Percentiles rank a stretch among this genome's conserved stretches.
Conservation (phyloP, 1,284 basidiomycete species). For the Caloboletus firmus region DNA sequence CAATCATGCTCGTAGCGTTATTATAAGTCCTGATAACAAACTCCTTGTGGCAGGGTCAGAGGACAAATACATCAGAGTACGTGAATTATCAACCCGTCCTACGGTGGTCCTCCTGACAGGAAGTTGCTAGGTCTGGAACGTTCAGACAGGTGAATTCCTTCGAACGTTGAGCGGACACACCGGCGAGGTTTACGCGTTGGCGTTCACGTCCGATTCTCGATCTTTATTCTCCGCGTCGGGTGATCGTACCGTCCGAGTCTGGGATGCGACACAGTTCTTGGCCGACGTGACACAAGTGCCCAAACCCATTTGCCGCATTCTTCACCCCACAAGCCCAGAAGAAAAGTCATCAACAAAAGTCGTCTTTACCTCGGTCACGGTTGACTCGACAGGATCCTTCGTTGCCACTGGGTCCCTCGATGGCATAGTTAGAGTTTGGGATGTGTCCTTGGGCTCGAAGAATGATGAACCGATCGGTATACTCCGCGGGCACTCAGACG, state of each 20-base stretch:
- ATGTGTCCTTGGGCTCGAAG: constrained; percentile 20
- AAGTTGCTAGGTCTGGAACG: constrained; percentile 26
- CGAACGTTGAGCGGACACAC: constrained; percentile 32
- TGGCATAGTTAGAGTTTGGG: constrained; percentile 32
- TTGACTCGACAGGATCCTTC: constrained; percentile 27
- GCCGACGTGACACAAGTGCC: constrained; percentile 19
- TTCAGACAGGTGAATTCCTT: constrained; percentile 28
- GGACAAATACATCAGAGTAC: constrained; percentile 33
- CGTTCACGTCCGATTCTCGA: constrained; percentile 34
- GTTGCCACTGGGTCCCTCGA: constrained; percentile 38
- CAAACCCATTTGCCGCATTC: constrained; percentile 24
- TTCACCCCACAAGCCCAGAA: constrained; percentile 18
- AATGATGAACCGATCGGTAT: constrained; percentile 21
- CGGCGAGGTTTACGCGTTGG: constrained; percentile 34
- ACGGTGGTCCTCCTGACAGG: neutral
- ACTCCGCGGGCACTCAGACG: constrained; percentile 31
- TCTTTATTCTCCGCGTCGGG: constrained; percentile 36
- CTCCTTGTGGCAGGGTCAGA: constrained; percentile 36
- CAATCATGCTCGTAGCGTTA: constrained; percentile 36
- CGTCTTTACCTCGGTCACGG: constrained; percentile 34
- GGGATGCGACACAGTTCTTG: constrained; percentile 31
- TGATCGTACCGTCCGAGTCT: constrained; percentile 32
- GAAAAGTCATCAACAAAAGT: constrained; percentile 20
- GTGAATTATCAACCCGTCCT: constrained; percentile 3
- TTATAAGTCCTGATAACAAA: constrained; percentile 34